Evolutionary conservation across 176 grass and related monocot species (phyloP).

Genomic region (Oryza glumipatula): DNA sequence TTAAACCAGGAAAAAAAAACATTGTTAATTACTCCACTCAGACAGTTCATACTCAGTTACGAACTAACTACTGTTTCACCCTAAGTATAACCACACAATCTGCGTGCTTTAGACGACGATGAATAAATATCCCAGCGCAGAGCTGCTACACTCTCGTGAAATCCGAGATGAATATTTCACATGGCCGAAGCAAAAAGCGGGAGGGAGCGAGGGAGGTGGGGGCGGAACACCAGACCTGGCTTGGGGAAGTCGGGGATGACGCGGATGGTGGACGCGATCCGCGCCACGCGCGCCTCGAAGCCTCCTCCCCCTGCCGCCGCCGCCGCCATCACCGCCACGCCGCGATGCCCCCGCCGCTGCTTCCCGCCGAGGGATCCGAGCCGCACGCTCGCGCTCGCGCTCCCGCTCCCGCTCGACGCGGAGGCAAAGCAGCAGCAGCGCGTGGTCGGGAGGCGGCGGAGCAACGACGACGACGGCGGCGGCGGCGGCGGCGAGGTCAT

Average conservation of each 20-base stretch:
- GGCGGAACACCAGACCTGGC: slow-evolving; percentile 43
- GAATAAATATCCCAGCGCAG: neutral
- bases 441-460: neutral
- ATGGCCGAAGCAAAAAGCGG: neutral
- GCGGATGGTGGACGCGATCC: slow-evolving; percentile 82
- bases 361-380: neutral
- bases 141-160: neutral
- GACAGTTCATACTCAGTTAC: too few species aligned
- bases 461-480: neutral
- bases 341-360: neutral
- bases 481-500: neutral
- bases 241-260: slow-evolving; percentile 94
- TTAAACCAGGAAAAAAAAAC: neutral
- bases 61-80: neutral
- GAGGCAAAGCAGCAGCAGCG: neutral
- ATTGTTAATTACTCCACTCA: too few species aligned
- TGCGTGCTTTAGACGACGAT: neutral
- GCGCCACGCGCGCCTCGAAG: slow-evolving; percentile 63
- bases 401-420: neutral
- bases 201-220: too few species aligned
- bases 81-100: neutral
- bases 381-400: neutral
- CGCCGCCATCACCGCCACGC: neutral
- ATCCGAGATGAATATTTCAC: neutral
- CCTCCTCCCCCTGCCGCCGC: slow-evolving; percentile 45